A percentile compares a stretch with the other conserved stretches of the same genome.
phyloP scores from a whole-genome alignment of 1,284 basidiomycete genomes.

The Cutaneotrichosporon sp. region DNA sequence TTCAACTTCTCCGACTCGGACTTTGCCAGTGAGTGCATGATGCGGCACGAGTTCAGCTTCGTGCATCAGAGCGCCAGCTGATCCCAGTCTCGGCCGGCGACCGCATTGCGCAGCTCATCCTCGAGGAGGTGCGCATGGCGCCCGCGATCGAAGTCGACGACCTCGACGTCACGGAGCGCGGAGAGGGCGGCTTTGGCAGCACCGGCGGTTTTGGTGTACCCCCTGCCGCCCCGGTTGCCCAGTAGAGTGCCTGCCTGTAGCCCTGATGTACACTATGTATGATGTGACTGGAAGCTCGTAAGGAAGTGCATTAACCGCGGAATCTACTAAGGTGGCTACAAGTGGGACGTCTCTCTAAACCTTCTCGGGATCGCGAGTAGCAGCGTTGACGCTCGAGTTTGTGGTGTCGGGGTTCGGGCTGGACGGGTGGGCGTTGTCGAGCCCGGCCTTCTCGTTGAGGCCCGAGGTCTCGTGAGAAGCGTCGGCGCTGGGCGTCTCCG shows the following conservation, averaged over 20 bases:
- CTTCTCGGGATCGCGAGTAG: neutral
- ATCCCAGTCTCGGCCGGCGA: conserved; percentile 82
- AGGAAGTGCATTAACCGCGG: neutral
- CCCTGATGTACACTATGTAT: neutral
- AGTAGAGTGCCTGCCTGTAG: neutral
- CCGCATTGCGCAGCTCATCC: conserved; percentile 89
- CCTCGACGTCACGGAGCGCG: conserved; percentile 81
- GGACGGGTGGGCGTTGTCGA: no score
- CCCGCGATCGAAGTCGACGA: conserved; percentile 82
- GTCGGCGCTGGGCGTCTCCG: neutral
- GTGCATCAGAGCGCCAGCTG: conserved; percentile 7
- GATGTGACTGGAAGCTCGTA: neutral
- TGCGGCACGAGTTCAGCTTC: neutral
- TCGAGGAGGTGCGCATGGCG: conserved; percentile 88
- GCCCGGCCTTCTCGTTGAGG: neutral
- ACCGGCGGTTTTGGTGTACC: conserved; percentile 63
- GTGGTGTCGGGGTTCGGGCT: no score
- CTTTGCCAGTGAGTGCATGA: conserved; percentile 68
- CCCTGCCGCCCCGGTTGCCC: neutral
- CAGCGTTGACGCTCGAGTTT: neutral
- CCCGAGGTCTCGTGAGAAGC: neutral
- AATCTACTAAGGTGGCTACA: neutral
- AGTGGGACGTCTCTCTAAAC: neutral
- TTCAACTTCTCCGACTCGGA: conserved; percentile 91
- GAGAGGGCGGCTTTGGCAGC: conserved; percentile 87